Evolutionary conservation across 2,329 filamentous ascomycete species (phyloP).

Genomic region (Diplodia intermedia): DNA sequence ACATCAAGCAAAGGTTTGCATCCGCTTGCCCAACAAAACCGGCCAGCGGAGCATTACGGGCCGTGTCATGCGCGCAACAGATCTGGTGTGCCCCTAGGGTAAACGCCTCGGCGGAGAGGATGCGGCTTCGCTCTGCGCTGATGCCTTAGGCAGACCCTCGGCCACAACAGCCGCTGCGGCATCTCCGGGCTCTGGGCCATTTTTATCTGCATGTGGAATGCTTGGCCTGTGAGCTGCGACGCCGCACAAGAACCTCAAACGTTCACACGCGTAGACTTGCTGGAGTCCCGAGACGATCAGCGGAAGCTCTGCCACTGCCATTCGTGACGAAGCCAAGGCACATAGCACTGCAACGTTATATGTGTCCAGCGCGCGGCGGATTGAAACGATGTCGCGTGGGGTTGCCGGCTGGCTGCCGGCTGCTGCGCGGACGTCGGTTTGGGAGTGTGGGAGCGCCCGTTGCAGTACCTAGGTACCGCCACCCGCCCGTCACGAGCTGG

Average conservation of each 20-base stretch:
- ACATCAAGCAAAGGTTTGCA: background rate
- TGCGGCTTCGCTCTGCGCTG: background rate
- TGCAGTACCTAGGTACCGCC: background rate
- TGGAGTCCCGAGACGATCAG: no score
- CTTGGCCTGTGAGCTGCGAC: background rate
- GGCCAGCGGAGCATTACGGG: constrained; percentile 9
- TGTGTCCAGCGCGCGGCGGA: no score
- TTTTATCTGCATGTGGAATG: background rate
- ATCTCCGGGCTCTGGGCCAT: background rate
- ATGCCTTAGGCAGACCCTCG: constrained; percentile 7
- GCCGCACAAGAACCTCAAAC: background rate
- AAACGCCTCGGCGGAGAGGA: constrained; percentile 24
- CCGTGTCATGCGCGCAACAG: constrained; percentile 16
- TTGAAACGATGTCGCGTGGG: background rate
- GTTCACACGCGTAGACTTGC: background rate
- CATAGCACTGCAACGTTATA: no score
- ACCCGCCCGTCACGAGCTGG: no score
- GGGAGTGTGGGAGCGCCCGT: background rate
- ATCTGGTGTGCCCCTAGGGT: background rate
- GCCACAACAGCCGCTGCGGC: background rate
- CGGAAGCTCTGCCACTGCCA: no score
- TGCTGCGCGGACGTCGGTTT: no score
- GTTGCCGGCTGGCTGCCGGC: background rate
- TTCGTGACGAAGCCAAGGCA: no score
- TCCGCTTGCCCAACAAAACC: constrained; percentile 3